Evolutionary conservation across 768 basidiomycete species (phyloP).

Genomic region (Guyanaporus albipodus): DNA sequence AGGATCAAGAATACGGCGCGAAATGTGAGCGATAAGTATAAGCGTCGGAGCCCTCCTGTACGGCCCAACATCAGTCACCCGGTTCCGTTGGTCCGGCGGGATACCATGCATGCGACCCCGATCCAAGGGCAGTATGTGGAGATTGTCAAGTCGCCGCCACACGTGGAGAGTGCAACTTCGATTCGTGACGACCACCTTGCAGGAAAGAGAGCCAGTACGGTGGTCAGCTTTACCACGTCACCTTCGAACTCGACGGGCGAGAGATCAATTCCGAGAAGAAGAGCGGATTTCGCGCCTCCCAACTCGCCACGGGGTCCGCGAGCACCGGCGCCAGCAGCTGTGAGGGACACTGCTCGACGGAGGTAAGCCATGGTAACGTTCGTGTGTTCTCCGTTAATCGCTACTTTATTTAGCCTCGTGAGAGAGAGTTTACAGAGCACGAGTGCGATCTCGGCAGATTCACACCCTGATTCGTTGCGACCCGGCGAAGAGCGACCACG

Average conservation of each 20-base stretch:
- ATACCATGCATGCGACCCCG: slow-evolving; percentile 20
- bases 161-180: slow-evolving; percentile 29
- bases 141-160: slow-evolving; percentile 18
- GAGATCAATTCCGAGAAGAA: slow-evolving; percentile 61
- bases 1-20: slow-evolving; percentile 60
- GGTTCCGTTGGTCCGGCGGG: slow-evolving; percentile 34
- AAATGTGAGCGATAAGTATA: slow-evolving; percentile 62
- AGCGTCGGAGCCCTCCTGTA: slow-evolving; percentile 34
- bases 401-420: slow-evolving; percentile 37
- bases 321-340: slow-evolving; percentile 16
- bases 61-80: slow-evolving; percentile 61
- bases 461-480: slow-evolving; percentile 31
- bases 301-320: slow-evolving; percentile 40
- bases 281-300: slow-evolving; percentile 67
- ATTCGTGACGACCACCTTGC: slow-evolving; percentile 37
- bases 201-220: slow-evolving; percentile 36
- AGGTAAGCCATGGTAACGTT: slow-evolving; percentile 14
- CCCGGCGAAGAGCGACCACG: slow-evolving; percentile 45
- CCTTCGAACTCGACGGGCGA: slow-evolving; percentile 64
- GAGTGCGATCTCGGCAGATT: slow-evolving; percentile 34
- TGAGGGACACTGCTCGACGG: slow-evolving; percentile 22
- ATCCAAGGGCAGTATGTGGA: slow-evolving; percentile 35
- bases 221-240: slow-evolving; percentile 48
- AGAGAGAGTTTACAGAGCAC: slow-evolving; percentile 54
- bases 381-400: background rate